These are phyloP conservation scores for Aechmea fasciata DNA, from an alignment of 176 grass and related monocot genomes.

Conservation along the genomic window DNA sequence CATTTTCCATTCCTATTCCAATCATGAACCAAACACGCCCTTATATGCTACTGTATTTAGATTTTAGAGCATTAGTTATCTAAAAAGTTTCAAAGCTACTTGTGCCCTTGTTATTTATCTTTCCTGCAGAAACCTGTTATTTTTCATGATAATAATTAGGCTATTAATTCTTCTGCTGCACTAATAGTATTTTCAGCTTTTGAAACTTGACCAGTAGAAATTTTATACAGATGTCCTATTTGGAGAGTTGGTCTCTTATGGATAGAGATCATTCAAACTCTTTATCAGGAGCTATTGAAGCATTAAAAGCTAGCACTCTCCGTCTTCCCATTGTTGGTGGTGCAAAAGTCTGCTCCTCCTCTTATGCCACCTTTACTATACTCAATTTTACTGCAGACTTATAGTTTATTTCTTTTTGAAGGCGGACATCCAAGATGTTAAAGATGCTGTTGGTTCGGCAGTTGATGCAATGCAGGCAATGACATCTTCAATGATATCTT, in stretches of 20 bases:
- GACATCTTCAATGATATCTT: constrained; percentile 62
- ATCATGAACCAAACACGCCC: too few relatives aligned
- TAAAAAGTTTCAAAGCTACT: too few relatives aligned
- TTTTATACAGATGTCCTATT: constrained; percentile 44
- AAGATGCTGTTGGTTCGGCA: constrained; percentile 69
- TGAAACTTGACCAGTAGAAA: background rate
- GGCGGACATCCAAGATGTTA: constrained; percentile 79
- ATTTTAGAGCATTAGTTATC: too few relatives aligned
- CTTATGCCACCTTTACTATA: background rate
- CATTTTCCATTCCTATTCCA: too few relatives aligned
- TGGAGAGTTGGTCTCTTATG: constrained; percentile 59
- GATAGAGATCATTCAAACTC: constrained; percentile 54
- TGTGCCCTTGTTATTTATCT: too few relatives aligned
- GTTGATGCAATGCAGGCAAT: constrained; percentile 90
- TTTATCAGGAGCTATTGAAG: constrained; percentile 58
- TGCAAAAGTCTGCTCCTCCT: constrained; percentile 44
- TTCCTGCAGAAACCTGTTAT: too few relatives aligned
- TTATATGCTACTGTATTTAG: too few relatives aligned
- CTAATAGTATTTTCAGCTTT: background rate
- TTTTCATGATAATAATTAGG: too few relatives aligned
- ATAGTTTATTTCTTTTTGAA: constrained; percentile 23
- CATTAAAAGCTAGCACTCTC: constrained; percentile 88
- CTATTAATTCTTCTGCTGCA: background rate
- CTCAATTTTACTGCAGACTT: background rate
- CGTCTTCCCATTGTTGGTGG: constrained; percentile 64